Evolutionary conservation across 2,329 filamentous ascomycete species (phyloP).

Genomic region (Clarireedia hainanense): DNA sequence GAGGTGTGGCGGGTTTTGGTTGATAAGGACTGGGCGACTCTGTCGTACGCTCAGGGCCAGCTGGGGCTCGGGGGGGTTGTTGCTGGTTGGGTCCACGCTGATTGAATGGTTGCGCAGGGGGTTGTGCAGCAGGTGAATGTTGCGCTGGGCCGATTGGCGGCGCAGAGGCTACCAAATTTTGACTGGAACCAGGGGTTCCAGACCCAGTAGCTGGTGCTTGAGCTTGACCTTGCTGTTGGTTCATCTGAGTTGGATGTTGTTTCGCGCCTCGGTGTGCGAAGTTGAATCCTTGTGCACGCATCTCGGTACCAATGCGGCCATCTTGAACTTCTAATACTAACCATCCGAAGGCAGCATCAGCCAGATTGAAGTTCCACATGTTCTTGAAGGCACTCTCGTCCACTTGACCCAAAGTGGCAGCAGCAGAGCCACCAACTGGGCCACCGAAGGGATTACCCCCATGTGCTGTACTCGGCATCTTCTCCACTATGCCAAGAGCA

Average conservation of each 20-base stretch:
- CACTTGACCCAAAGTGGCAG: slow-evolving; percentile 71
- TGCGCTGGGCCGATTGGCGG: slow-evolving; percentile 25
- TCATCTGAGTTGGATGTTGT: slow-evolving; percentile 42
- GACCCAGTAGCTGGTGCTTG: slow-evolving; percentile 31
- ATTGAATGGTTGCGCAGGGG: slow-evolving; percentile 21
- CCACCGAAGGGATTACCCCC: slow-evolving; percentile 96
- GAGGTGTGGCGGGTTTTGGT: slow-evolving; percentile 40
- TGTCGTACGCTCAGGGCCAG: slow-evolving; percentile 23
- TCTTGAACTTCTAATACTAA: slow-evolving; percentile 91
- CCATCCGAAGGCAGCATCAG: slow-evolving; percentile 95
- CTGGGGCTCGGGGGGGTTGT: slow-evolving; percentile 22
- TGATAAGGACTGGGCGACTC: slow-evolving; percentile 27
- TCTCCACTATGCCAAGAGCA: slow-evolving; percentile 87
- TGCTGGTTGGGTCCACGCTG: slow-evolving; percentile 25
- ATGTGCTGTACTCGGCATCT: slow-evolving; percentile 93
- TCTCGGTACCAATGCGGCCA: slow-evolving; percentile 93
- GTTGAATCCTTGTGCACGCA: slow-evolving; percentile 98
- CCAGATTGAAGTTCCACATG: slow-evolving; percentile 99
- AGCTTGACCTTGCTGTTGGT: slow-evolving; percentile 22
- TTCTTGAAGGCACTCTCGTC: slow-evolving; percentile 99
- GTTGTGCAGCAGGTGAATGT: slow-evolving; percentile 21
- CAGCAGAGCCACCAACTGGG: slow-evolving; percentile 59
- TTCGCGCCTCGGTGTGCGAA: slow-evolving; percentile 93
- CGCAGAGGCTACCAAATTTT: slow-evolving; percentile 28
- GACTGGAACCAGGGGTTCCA: slow-evolving; percentile 28